Percentiles rank a stretch among this genome's conserved stretches.
Conservation (phyloP, 305 asterid genomes). For the Rubia peregrina region DNA sequence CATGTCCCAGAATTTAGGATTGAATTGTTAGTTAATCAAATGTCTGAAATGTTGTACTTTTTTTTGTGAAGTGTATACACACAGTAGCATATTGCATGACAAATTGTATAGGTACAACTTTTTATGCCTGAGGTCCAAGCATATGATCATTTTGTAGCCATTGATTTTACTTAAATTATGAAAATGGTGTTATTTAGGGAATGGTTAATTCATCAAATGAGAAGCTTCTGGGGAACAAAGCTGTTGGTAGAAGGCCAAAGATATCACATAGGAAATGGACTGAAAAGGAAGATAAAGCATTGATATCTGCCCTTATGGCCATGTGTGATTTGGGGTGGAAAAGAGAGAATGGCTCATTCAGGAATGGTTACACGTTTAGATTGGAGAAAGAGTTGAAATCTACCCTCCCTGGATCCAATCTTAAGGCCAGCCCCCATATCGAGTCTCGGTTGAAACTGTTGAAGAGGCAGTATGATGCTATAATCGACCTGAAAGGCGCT, state of each 20-base stretch:
- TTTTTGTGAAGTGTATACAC: no score
- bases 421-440: slow-evolving; percentile 14
- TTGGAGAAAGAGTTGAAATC: slow-evolving; percentile 14
- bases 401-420: slow-evolving; percentile 4
- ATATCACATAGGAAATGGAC: slow-evolving; percentile 9
- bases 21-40: neutral
- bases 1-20: no score
- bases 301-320: slow-evolving; percentile 8
- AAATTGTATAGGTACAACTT: neutral
- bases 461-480: slow-evolving; percentile 13
- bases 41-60: neutral
- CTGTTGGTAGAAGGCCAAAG: neutral
- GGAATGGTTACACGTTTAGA: neutral
- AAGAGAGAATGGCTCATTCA: slow-evolving; percentile 13
- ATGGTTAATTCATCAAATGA: slow-evolving; percentile 7
- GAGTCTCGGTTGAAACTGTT: slow-evolving; percentile 14
- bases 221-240: neutral
- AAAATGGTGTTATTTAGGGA: slow-evolving; percentile 6
- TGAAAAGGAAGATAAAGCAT: slow-evolving; percentile 8
- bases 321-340: slow-evolving; percentile 7
- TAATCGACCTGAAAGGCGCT: slow-evolving; percentile 3
- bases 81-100: neutral
- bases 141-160: neutral
- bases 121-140: neutral
- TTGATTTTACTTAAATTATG: neutral